These are phyloP conservation scores for Sporothrix pseudoabietina DNA, from an alignment of 2,329 filamentous ascomycete species.

Conservation along the genomic window DNA sequence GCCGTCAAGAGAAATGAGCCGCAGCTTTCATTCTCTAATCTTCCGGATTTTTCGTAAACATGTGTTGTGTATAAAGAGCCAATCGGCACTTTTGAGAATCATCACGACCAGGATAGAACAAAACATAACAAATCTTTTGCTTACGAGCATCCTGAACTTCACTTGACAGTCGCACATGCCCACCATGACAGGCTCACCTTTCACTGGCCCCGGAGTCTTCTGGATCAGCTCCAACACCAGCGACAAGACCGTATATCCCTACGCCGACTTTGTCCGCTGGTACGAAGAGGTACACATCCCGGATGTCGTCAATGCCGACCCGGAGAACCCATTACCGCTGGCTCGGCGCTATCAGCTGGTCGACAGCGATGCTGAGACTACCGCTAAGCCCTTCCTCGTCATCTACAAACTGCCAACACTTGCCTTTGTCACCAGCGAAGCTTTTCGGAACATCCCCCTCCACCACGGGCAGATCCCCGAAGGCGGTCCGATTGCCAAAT, in stretches of 20 bases:
- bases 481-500: constrained; percentile 33
- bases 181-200: not conserved
- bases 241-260: constrained; percentile 25
- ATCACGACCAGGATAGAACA: too few species aligned
- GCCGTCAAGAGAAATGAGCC: not conserved
- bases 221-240: constrained; percentile 32
- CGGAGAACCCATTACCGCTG: constrained; percentile 29
- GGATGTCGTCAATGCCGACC: constrained; percentile 34
- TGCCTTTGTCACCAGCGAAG: constrained; percentile 19
- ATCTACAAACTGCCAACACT: constrained; percentile 30
- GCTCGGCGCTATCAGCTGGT: constrained; percentile 34
- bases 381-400: constrained; percentile 32
- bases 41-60: not conserved
- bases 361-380: not conserved
- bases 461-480: constrained; percentile 32
- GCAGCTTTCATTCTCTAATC: not conserved
- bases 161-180: too few species aligned
- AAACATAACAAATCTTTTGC: too few species aligned
- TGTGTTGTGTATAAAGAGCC: not conserved
- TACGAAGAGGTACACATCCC: constrained; percentile 36
- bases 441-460: constrained; percentile 32
- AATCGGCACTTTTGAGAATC: not conserved
- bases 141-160: too few species aligned
- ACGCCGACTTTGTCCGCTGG: constrained; percentile 32
- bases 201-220: constrained; percentile 28